A percentile compares a stretch with the other conserved stretches of the same genome.
Evolutionary conservation across 73 alveolate species (phyloP).

Genomic region (Paramecium caudatum): DNA sequence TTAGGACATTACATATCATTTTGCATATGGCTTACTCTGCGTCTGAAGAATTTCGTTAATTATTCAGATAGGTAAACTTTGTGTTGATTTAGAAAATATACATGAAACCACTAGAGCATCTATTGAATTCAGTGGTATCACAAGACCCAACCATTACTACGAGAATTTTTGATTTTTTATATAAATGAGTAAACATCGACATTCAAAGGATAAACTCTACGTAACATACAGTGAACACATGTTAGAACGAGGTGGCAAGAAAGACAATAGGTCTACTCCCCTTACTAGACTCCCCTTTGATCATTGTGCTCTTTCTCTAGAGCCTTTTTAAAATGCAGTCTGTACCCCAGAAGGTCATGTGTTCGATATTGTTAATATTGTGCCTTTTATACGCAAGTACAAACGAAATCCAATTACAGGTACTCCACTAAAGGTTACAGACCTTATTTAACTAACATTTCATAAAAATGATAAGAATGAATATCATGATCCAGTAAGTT

Average conservation of each 20-base stretch:
- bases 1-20: background rate
- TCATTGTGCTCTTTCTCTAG: slow-evolving; percentile 87
- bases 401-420: slow-evolving; percentile 95
- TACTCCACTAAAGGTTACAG: slow-evolving; percentile 85
- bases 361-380: slow-evolving; percentile 89
- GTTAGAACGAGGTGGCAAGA: slow-evolving; percentile 91
- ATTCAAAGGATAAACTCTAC: slow-evolving; percentile 89
- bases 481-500: slow-evolving; percentile 98
- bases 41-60: slow-evolving; percentile 5
- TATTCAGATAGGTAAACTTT: background rate
- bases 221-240: slow-evolving; percentile 85
- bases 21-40: slow-evolving; percentile 3
- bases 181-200: slow-evolving; percentile 90
- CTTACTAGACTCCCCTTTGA: slow-evolving; percentile 88
- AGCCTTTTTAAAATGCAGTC: slow-evolving; percentile 90
- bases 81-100: background rate
- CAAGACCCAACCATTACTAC: background rate
- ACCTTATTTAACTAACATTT: slow-evolving; percentile 88
- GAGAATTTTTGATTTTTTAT: background rate
- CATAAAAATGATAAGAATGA: slow-evolving; percentile 95
- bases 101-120: background rate
- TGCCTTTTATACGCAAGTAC: slow-evolving; percentile 93
- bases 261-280: slow-evolving; percentile 74
- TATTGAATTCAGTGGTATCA: background rate
- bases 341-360: slow-evolving; percentile 95